These are phyloP conservation scores for Phycomyces blakesleeanus DNA, from an alignment of 192 early-diverging fungal genomes.

Conservation along the genomic window DNA sequence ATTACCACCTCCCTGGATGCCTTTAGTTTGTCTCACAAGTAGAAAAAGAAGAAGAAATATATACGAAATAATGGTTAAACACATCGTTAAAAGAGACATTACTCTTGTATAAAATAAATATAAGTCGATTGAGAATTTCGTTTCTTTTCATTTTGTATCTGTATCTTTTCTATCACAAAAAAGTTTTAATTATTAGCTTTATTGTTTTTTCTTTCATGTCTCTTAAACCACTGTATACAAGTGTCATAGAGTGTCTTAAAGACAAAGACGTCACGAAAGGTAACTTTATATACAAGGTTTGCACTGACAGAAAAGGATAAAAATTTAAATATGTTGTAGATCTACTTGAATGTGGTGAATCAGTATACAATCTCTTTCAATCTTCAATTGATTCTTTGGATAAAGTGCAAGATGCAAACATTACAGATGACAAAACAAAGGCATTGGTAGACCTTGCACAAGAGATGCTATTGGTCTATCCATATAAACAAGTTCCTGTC, in stretches of 20 bases:
- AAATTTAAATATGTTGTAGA: background rate
- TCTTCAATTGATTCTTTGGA: background rate
- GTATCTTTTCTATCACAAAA: too few species aligned
- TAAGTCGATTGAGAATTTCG: too few species aligned
- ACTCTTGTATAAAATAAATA: too few species aligned
- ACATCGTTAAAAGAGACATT: background rate
- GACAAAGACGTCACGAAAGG: background rate
- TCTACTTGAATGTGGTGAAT: background rate
- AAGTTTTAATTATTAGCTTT: too few species aligned
- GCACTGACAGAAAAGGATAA: background rate
- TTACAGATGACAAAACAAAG: background rate
- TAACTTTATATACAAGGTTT: background rate
- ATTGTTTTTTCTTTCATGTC: background rate
- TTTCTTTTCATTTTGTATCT: too few species aligned
- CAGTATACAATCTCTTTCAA: background rate
- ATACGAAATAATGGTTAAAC: background rate
- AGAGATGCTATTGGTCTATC: slow-evolving; percentile 30
- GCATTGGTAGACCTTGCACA: background rate
- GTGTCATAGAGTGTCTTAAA: too few species aligned
- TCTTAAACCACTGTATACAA: too few species aligned
- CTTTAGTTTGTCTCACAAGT: slow-evolving; percentile 40
- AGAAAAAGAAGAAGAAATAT: background rate
- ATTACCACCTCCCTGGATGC: slow-evolving; percentile 73
- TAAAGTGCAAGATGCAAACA: background rate
- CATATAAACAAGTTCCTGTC: slow-evolving; percentile 47